Evolutionary conservation across 2,329 filamentous ascomycete genomes (phyloP).

Genomic region (Volutella citrinella): DNA sequence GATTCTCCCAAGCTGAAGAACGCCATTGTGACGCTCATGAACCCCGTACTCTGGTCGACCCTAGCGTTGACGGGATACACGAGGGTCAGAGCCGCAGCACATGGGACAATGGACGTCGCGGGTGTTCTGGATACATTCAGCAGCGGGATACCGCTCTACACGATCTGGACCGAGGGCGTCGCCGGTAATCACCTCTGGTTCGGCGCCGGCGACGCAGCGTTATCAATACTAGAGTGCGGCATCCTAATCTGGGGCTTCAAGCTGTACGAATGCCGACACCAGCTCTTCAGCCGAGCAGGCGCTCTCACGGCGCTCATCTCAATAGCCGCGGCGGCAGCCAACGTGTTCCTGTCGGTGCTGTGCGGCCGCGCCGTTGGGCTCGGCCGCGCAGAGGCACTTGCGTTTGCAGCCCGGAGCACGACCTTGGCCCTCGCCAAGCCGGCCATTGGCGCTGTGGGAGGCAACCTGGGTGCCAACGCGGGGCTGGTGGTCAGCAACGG

Average conservation of each 20-base stretch:
- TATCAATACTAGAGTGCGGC: constrained; percentile 47
- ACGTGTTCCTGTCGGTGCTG: constrained; percentile 41
- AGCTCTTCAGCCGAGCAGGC: constrained; percentile 43
- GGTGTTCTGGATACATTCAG: constrained; percentile 29
- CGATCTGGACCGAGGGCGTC: constrained; percentile 30
- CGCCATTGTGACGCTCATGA: constrained; percentile 39
- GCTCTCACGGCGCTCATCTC: constrained; percentile 37
- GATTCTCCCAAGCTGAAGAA: constrained; percentile 20
- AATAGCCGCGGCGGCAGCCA: constrained; percentile 35
- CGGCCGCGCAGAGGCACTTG: constrained; percentile 31
- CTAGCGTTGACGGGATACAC: constrained; percentile 43
- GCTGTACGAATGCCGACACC: constrained; percentile 46
- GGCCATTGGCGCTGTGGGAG: constrained; percentile 41
- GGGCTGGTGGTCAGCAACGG: constrained; percentile 51
- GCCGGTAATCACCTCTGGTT: constrained; percentile 28
- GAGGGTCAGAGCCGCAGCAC: constrained; percentile 34
- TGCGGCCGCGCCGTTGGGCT: constrained; percentile 36
- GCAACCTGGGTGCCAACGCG: constrained; percentile 46
- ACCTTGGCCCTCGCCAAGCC: constrained; percentile 50
- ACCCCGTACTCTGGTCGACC: constrained; percentile 47
- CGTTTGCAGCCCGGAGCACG: constrained; percentile 49
- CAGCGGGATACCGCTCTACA: constrained; percentile 32
- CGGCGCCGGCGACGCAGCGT: constrained; percentile 47
- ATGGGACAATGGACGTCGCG: constrained; percentile 27
- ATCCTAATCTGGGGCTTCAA: constrained; percentile 54